Conservation (phyloP, 805 yeast species). For the Ogataea populi-albae region DNA sequence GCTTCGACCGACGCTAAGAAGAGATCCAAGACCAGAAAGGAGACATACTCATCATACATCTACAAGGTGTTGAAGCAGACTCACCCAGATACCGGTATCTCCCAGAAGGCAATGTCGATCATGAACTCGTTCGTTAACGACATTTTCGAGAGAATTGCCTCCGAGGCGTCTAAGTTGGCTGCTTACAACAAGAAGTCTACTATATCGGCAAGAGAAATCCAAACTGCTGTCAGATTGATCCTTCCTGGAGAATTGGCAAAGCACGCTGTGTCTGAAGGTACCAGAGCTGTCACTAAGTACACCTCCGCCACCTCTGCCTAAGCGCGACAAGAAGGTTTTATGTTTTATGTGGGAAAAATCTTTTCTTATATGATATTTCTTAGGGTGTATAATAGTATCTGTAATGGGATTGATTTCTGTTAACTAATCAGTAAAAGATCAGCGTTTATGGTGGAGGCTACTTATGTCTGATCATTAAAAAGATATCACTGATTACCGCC, state of each 20-base stretch:
- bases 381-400: slow-evolving; percentile 35
- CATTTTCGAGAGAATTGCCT: slow-evolving; percentile 95
- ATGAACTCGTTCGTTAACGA: slow-evolving; percentile 98
- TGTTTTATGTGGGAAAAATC: slow-evolving; percentile 14
- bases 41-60: slow-evolving; percentile 95
- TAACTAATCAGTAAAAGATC: too few species aligned
- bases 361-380: slow-evolving; percentile 20
- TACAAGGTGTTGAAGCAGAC: slow-evolving; percentile 98
- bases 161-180: slow-evolving; percentile 97
- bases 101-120: slow-evolving; percentile 97
- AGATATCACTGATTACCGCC: too few species aligned
- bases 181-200: slow-evolving; percentile 98
- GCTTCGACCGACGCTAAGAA: slow-evolving; percentile 79
- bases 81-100: slow-evolving; percentile 99
- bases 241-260: slow-evolving; percentile 97
- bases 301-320: slow-evolving; percentile 55
- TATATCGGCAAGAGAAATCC: slow-evolving; percentile 96
- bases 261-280: slow-evolving; percentile 98
- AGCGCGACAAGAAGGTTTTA: slow-evolving; percentile 9
- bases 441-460: too few species aligned
- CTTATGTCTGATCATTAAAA: too few species aligned
- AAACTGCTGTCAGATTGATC: slow-evolving; percentile 95
- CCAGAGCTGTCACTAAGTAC: slow-evolving; percentile 95
- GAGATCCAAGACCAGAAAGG: slow-evolving; percentile 95
- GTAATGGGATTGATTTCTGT: slow-evolving; percentile 23